Evolutionary conservation across 768 basidiomycete genomes (phyloP).

Genomic region (Lanmaoa pseudosensibilis): DNA sequence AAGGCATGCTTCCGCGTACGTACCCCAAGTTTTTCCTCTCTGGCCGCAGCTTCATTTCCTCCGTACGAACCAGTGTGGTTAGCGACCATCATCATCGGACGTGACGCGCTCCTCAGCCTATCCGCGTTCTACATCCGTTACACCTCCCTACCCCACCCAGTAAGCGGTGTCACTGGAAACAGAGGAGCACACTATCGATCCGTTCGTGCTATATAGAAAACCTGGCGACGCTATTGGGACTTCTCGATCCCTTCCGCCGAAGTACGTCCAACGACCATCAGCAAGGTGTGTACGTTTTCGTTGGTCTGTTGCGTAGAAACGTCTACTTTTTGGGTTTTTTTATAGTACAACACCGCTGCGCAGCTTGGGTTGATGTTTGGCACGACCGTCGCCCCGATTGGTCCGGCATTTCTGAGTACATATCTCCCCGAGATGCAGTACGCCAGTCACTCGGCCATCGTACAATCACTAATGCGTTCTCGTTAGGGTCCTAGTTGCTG

Average conservation of each 20-base stretch:
- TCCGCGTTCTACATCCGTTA: constrained; percentile 94
- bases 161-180: constrained; percentile 31
- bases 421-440: constrained; percentile 74
- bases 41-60: neutral
- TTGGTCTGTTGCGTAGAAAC: neutral
- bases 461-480: constrained; percentile 1
- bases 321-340: neutral
- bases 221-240: constrained; percentile 91
- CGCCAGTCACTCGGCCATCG: constrained; percentile 32
- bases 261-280: constrained; percentile 89
- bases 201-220: constrained; percentile 61
- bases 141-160: constrained; percentile 83
- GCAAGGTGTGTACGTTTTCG: constrained; percentile 57
- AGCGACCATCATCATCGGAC: constrained; percentile 81
- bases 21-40: constrained; percentile 6
- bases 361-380: constrained; percentile 90
- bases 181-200: constrained; percentile 1
- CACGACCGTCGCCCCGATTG: constrained; percentile 81
- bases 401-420: constrained; percentile 55
- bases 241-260: constrained; percentile 94
- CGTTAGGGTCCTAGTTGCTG: constrained; percentile 78
- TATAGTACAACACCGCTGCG: constrained; percentile 85
- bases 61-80: constrained; percentile 64
- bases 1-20: constrained; percentile 80
- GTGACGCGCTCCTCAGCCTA: constrained; percentile 82